These are phyloP conservation scores for Priceomyces castillae DNA, from an alignment of 805 yeast species.

Conservation along the genomic window DNA sequence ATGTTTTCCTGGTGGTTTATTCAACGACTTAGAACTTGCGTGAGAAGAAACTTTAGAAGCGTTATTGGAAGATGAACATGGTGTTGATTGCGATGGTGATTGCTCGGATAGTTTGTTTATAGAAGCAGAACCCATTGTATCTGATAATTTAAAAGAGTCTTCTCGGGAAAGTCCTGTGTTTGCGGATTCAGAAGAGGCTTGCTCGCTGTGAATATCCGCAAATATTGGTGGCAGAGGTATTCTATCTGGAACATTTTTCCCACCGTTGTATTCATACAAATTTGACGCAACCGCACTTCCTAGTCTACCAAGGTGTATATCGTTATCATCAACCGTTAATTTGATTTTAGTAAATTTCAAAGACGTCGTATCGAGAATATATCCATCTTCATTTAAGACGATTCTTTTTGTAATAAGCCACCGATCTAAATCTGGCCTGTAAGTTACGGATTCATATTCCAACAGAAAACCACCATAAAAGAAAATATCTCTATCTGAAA, in stretches of 20 bases:
- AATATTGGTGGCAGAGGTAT: constrained; percentile 21
- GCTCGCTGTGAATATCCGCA: constrained; percentile 9
- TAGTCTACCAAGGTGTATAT: constrained; percentile 25
- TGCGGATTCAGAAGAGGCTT: constrained; percentile 2
- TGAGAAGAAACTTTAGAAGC: not conserved
- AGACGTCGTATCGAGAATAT: constrained; percentile 54
- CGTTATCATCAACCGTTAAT: constrained; percentile 15
- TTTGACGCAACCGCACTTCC: constrained; percentile 33
- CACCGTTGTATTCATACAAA: constrained; percentile 13
- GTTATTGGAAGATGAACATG: not conserved
- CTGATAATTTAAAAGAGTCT: constrained; percentile 1
- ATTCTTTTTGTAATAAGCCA: constrained; percentile 45
- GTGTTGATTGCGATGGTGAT: not conserved
- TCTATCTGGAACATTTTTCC: constrained; percentile 7
- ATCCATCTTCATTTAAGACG: constrained; percentile 51
- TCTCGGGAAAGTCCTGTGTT: constrained; percentile 1
- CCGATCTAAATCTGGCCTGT: constrained; percentile 21
- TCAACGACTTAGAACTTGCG: not conserved
- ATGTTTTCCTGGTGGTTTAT: not conserved
- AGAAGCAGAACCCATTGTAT: not conserved
- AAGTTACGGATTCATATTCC: constrained; percentile 19
- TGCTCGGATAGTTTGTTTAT: not conserved
- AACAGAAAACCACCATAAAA: constrained; percentile 69
- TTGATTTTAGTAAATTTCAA: constrained; percentile 47
- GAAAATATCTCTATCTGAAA: constrained; percentile 57